phyloP scores from a whole-genome alignment of 768 basidiomycete species.

The Tylopilus subfusipes region DNA sequence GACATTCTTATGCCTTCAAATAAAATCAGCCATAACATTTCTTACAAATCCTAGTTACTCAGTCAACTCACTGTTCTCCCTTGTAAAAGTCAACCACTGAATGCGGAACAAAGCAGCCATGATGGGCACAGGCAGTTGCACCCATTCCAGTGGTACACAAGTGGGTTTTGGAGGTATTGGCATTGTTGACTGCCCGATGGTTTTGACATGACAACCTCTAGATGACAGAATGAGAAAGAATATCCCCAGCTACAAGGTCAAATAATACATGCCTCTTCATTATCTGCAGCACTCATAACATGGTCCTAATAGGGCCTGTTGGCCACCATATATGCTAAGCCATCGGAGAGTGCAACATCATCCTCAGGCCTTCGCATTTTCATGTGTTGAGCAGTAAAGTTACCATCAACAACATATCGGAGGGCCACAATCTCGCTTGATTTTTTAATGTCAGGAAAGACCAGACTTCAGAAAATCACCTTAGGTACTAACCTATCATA shows the following conservation, averaged over 20 bases:
- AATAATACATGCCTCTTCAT: too few species aligned
- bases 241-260: too few species aligned
- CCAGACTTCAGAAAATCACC: too few species aligned
- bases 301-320: background rate
- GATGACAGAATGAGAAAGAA: too few species aligned
- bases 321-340: background rate
- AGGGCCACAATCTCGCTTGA: too few species aligned
- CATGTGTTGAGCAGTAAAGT: too few species aligned
- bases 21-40: too few species aligned
- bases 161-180: background rate
- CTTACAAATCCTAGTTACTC: too few species aligned
- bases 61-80: constrained; percentile 18
- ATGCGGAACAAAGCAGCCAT: constrained; percentile 24
- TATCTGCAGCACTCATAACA: background rate
- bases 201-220: background rate
- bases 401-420: too few species aligned
- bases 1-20: constrained; percentile 27
- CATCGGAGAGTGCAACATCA: background rate
- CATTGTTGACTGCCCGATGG: background rate
- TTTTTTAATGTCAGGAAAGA: too few species aligned
- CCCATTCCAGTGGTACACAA: background rate
- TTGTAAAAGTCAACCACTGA: constrained; percentile 31
- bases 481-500: too few species aligned
- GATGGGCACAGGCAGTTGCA: background rate
- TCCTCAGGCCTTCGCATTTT: background rate